Percentiles rank a stretch among this genome's conserved stretches.
Conservation (phyloP, 2,329 filamentous ascomycete genomes). For the Cadophora sp. region DNA sequence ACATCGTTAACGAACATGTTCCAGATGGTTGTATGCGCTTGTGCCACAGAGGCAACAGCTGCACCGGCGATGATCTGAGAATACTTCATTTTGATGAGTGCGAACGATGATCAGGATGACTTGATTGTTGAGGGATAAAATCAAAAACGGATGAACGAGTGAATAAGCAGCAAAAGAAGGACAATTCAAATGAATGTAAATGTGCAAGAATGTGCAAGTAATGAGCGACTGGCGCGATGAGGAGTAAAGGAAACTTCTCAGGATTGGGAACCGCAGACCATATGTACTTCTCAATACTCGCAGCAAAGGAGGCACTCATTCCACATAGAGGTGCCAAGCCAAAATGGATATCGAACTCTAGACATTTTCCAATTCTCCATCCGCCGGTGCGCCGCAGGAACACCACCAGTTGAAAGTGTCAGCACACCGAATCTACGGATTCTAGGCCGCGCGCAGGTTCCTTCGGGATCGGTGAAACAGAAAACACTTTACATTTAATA, state of each 20-base stretch:
- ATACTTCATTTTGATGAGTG: conserved; percentile 36
- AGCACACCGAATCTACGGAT: background rate
- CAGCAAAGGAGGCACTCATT: conserved; percentile 1
- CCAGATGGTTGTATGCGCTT: conserved; percentile 39
- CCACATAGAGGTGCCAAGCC: background rate
- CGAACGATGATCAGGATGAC: background rate
- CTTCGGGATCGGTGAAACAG: conserved; percentile 12
- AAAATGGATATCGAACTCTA: conserved; percentile 11
- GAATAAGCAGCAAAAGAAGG: conserved; percentile 14
- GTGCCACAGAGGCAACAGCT: conserved; percentile 33
- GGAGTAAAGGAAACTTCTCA: background rate
- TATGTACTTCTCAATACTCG: conserved; percentile 6
- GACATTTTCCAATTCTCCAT: conserved; percentile 13
- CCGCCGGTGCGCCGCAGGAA: background rate
- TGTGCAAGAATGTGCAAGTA: conserved; percentile 25
- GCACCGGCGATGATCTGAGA: conserved; percentile 31
- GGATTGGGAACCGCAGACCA: background rate
- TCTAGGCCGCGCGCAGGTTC: background rate
- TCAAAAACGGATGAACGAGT: background rate
- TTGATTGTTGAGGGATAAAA: background rate
- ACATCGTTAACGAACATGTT: conserved; percentile 35
- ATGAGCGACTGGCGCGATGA: conserved; percentile 31
- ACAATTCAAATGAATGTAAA: conserved; percentile 27
- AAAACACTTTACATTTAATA: conserved; percentile 17
- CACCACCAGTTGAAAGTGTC: background rate